phyloP scores from a whole-genome alignment of 345 rosid species.

The Abelmoschus esculentus region DNA sequence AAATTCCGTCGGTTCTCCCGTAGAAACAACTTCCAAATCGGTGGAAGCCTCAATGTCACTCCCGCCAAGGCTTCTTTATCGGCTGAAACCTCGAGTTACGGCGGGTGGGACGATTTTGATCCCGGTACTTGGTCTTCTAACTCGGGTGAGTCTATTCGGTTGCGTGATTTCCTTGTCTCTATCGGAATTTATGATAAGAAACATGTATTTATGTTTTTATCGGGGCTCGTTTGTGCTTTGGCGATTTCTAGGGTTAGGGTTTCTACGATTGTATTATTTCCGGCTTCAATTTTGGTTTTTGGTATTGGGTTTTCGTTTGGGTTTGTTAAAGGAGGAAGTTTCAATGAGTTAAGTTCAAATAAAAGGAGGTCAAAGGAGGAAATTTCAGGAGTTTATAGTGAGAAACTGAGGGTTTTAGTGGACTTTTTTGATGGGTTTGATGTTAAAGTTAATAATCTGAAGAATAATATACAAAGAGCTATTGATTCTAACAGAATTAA shows the following conservation, averaged over 20 bases:
- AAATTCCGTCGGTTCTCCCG: slow-evolving; percentile 6
- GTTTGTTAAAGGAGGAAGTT: slow-evolving; percentile 38
- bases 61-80: slow-evolving; percentile 15
- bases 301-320: slow-evolving; percentile 52
- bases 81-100: slow-evolving; percentile 18
- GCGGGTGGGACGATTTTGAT: slow-evolving; percentile 53
- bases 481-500: slow-evolving; percentile 38
- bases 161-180: slow-evolving; percentile 40
- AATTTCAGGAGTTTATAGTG: slow-evolving; percentile 23
- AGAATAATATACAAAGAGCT: slow-evolving; percentile 33
- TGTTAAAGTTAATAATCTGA: slow-evolving; percentile 31
- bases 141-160: slow-evolving; percentile 36
- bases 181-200: slow-evolving; percentile 42
- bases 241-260: slow-evolving; percentile 48
- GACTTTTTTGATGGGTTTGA: slow-evolving; percentile 42
- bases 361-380: slow-evolving; percentile 38
- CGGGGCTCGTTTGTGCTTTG: slow-evolving; percentile 48
- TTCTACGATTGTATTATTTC: slow-evolving; percentile 41
- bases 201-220: slow-evolving; percentile 33
- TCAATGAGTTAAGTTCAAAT: slow-evolving; percentile 19
- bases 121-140: slow-evolving; percentile 20
- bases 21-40: slow-evolving; percentile 9
- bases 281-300: slow-evolving; percentile 49
- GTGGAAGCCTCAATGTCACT: slow-evolving; percentile 5
- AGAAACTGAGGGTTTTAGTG: slow-evolving; percentile 30